A percentile compares a stretch with the other conserved stretches of the same genome.
Evolutionary conservation across 176 grass and related monocot genomes (phyloP).

Genomic region (Zoysia japonica): DNA sequence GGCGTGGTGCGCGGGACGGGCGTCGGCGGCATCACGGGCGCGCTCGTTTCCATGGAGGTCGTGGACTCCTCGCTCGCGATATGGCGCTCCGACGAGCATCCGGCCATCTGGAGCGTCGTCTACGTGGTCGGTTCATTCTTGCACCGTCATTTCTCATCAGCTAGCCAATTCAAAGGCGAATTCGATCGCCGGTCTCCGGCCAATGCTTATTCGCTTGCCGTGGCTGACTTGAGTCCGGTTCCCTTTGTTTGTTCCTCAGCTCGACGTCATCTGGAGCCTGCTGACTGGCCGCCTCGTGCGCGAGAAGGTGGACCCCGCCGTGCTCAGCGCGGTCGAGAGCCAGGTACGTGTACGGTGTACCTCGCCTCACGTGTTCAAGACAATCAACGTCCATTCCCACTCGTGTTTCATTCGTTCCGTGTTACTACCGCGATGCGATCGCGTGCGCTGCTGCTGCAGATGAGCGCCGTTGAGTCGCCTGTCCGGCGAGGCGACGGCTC

Average conservation of each 20-base stretch:
- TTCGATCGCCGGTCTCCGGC: too few species aligned
- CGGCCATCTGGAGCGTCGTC: slow-evolving; percentile 55
- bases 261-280: slow-evolving; percentile 60
- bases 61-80: slow-evolving; percentile 53
- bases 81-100: slow-evolving; percentile 44
- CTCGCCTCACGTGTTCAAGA: too few species aligned
- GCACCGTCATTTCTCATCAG: background rate
- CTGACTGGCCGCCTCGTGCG: slow-evolving; percentile 60
- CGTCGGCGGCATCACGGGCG: slow-evolving; percentile 54
- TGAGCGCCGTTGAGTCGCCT: slow-evolving; percentile 53
- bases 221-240: background rate
- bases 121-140: slow-evolving; percentile 44
- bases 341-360: slow-evolving; percentile 39
- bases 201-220: background rate
- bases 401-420: too few species aligned
- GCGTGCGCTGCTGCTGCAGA: slow-evolving; percentile 29
- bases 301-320: slow-evolving; percentile 64
- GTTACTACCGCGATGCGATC: too few species aligned
- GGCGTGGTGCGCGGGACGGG: slow-evolving; percentile 57
- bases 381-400: too few species aligned
- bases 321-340: slow-evolving; percentile 69
- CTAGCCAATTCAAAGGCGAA: too few species aligned
- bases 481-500: slow-evolving; percentile 21
- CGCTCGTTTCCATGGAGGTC: slow-evolving; percentile 63
- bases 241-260: slow-evolving; percentile 16